Evolutionary conservation across 2,329 filamentous ascomycete genomes (phyloP).

Genomic region (Botrytis fragariae): DNA sequence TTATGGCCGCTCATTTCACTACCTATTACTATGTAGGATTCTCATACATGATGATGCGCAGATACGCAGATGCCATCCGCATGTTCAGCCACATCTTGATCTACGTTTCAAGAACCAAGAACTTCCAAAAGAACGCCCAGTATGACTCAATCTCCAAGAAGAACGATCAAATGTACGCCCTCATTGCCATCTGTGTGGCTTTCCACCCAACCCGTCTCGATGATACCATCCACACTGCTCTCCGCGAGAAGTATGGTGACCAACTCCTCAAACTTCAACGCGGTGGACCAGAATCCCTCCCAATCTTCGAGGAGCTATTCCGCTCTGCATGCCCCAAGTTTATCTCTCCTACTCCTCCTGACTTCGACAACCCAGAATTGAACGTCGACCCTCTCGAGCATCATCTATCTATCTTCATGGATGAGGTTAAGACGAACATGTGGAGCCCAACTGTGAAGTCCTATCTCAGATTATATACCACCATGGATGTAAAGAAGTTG

Average conservation of each 20-base stretch:
- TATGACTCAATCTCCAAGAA: constrained; percentile 99
- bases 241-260: constrained; percentile 98
- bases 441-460: constrained; percentile 97
- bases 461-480: constrained; percentile 98
- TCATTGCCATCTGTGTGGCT: constrained; percentile 97
- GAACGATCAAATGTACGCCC: constrained; percentile 99
- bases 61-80: constrained; percentile 97
- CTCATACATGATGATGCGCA: constrained; percentile 99
- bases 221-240: constrained; percentile 97
- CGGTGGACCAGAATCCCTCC: constrained; percentile 90
- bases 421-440: constrained; percentile 99
- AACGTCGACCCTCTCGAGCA: constrained; percentile 98
- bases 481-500: constrained; percentile 98
- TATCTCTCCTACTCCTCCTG: constrained; percentile 93
- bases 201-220: constrained; percentile 97
- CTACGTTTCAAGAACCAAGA: constrained; percentile 98
- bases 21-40: constrained; percentile 99
- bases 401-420: constrained; percentile 97
- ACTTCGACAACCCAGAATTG: constrained; percentile 94
- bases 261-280: constrained; percentile 96
- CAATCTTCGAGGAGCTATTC: constrained; percentile 98
- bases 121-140: constrained; percentile 98
- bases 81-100: constrained; percentile 99
- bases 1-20: constrained; percentile 99
- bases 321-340: constrained; percentile 97